Base-by-base conservation (phyloP, 1,284 basidiomycete species). In the Ceratobasidium sp. region DNA sequence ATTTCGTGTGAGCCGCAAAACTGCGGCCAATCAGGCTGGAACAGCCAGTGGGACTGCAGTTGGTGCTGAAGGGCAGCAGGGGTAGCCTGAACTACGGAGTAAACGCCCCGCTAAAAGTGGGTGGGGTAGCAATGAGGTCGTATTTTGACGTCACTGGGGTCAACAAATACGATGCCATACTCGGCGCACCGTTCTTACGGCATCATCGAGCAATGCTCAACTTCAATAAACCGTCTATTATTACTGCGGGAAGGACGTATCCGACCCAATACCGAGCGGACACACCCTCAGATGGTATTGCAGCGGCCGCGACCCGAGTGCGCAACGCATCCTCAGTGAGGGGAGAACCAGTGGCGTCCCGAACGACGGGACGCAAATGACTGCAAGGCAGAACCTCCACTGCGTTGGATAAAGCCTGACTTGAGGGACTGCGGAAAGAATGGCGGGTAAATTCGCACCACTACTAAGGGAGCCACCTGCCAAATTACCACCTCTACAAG, bases 141-240 rank as follows among this genome's bases (percentile, higher is more conserved):
- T 79, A 80, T 62, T 76, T 81, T 18, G 80, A 82, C 55, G 73
- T 82, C 0, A 76, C 78, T 0, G 81, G 82, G 61, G 43, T 82
- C 0, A 80, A 81, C 55, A 63, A 76, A 3, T 82, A 82, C 67
- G 80, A 82, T 52, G 59, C 76, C 0, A 76, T 82, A 0, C 72
- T 82, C 0, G 81, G 81, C 0, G 79, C 79, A 0, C 77, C 78
- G 0, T 81, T 80, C 75, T 75, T 81, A 63, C 83, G 1, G 58
- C 66, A 0, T 76, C 78, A 9, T 0, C 21, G 61, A 32, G 30
- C 41, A 16, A 23, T 6, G 13, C 9, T 63, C 1, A 44, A 63
- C 26, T 63, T 63, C 14, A 13, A 1, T 9, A 14, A 38, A 38
- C 35, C 35, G 35, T 38, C 35, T 1, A 13, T 57, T 5, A 13